These are phyloP conservation scores for Thermothielavioides terrestris DNA, from an alignment of 495 filamentous ascomycete genomes.

Conservation along the genomic window DNA sequence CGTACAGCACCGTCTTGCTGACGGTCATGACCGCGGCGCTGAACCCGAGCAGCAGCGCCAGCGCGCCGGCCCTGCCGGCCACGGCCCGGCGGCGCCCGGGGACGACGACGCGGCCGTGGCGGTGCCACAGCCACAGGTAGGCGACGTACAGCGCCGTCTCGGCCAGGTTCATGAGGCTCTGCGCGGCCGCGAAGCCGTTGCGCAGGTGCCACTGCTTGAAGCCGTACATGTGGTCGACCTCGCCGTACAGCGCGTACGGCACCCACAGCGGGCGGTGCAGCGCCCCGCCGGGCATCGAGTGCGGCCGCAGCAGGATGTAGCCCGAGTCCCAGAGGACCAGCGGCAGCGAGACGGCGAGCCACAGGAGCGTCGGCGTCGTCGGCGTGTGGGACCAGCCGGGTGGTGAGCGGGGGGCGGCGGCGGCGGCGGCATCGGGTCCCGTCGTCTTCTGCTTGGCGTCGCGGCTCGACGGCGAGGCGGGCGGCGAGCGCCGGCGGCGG, in stretches of 20 bases:
- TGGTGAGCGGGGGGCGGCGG: neutral
- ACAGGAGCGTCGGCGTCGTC: constrained; percentile 53
- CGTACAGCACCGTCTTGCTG: constrained; percentile 81
- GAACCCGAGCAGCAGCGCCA: constrained; percentile 60
- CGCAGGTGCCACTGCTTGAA: constrained; percentile 61
- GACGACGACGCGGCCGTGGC: constrained; percentile 30
- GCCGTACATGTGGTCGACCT: constrained; percentile 77
- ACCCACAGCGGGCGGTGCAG: constrained; percentile 67
- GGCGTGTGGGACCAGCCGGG: constrained; percentile 58
- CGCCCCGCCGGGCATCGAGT: constrained; percentile 71
- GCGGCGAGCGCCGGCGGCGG: too few relatives aligned
- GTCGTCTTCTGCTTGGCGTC: neutral
- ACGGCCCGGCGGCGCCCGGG: constrained; percentile 34
- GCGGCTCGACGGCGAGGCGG: too few relatives aligned
- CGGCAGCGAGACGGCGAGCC: constrained; percentile 72
- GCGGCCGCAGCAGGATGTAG: constrained; percentile 75
- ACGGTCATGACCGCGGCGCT: constrained; percentile 69
- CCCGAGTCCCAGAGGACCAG: constrained; percentile 75
- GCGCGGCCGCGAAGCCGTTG: constrained; percentile 75
- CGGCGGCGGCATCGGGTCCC: neutral
- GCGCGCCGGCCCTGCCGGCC: constrained; percentile 49
- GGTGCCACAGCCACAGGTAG: constrained; percentile 57
- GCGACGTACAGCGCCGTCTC: constrained; percentile 63
- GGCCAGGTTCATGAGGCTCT: constrained; percentile 61
- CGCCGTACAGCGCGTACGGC: constrained; percentile 76